Evolutionary conservation across 495 filamentous ascomycete species (phyloP), one percentile per base, ranked within the genome.

Genomic region (Hyaloscypha bicolor): DNA sequence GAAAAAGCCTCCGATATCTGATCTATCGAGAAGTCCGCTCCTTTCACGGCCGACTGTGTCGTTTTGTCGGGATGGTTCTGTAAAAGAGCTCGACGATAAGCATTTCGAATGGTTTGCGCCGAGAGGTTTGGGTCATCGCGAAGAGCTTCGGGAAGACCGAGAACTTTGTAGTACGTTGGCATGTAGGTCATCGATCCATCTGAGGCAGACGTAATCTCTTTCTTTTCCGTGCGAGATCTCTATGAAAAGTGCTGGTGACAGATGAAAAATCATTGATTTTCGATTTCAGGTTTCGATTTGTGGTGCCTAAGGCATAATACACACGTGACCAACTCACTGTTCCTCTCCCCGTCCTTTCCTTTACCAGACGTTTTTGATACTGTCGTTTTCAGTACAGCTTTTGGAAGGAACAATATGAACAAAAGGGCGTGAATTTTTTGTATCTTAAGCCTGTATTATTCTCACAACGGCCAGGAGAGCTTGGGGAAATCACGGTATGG

Each of bases 11-110:
- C 75, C 19, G 91, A 86, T 66, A 97, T 94, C 68, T 93, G 85
- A 77, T 97, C 93, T 62, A 97, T 83, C 12, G 89, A 78, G 75
- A 81, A 64, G 1, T 22, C n/a, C 8, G n/a, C 33, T 48, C n/a
- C n/a, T 25, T 55, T 66, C 53, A 53, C 64, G 48, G 60, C 8
- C 51, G 74, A 22, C 31, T 60, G 53, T 16, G 39, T 48, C 9
- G 60, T 33, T 51, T 96, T 96, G 80, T 97, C 93, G 0, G 93
- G 93, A 76, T 96, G 93, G 77, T 96, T 81, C 57, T 78, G 81
- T 6, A 97, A 83, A 11, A 97, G 83, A 1, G 93, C 89, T 69
- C 86, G 86, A 71, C 88, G 90, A 77, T 97, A 97, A 35, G 92
- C 91, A 64, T 79, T 77, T 75, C 94, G 94, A 58, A 96, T 69